Evolutionary conservation across 2,329 filamentous ascomycete species (phyloP).

Genomic region (Paecilomyces formosus): DNA sequence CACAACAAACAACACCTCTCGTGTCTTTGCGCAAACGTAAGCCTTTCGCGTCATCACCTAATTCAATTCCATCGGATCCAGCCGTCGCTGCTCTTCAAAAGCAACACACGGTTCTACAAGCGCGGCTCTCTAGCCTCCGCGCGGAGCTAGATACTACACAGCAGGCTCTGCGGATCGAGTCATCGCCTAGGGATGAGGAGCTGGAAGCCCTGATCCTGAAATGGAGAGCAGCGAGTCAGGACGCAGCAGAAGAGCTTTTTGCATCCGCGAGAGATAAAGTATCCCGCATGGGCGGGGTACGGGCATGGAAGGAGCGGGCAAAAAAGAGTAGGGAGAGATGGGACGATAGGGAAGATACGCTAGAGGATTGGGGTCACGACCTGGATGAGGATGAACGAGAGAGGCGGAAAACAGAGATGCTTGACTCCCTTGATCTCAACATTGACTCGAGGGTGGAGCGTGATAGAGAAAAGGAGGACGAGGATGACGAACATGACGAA

Average conservation of each 20-base stretch:
- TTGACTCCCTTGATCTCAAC: slow-evolving; percentile 20
- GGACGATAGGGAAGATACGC: slow-evolving; percentile 21
- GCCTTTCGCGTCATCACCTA: slow-evolving; percentile 7
- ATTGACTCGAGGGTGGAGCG: slow-evolving; percentile 21
- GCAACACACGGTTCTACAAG: slow-evolving; percentile 24
- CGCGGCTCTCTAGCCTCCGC: slow-evolving; percentile 22
- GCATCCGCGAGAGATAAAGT: slow-evolving; percentile 52
- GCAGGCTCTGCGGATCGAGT: slow-evolving; percentile 48
- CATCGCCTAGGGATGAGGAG: slow-evolving; percentile 43
- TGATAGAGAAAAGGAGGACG: slow-evolving; percentile 31
- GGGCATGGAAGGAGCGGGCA: slow-evolving; percentile 46
- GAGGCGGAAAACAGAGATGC: slow-evolving; percentile 33
- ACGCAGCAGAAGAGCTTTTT: slow-evolving; percentile 63
- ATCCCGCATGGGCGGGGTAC: slow-evolving; percentile 55
- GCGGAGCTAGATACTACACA: slow-evolving; percentile 42
- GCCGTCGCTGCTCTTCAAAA: slow-evolving; percentile 27
- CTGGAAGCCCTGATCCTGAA: slow-evolving; percentile 49
- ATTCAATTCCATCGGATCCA: slow-evolving; percentile 10
- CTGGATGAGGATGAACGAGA: slow-evolving; percentile 31
- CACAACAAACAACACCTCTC: not conserved
- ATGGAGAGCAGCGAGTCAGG: slow-evolving; percentile 55
- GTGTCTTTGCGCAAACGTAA: slow-evolving; percentile 2
- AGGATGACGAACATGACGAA: slow-evolving; percentile 20
- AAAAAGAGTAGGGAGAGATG: slow-evolving; percentile 39
- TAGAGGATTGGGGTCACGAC: slow-evolving; percentile 28